Conservation (phyloP, 768 basidiomycete species). For the Boletus rubroflammeus region DNA sequence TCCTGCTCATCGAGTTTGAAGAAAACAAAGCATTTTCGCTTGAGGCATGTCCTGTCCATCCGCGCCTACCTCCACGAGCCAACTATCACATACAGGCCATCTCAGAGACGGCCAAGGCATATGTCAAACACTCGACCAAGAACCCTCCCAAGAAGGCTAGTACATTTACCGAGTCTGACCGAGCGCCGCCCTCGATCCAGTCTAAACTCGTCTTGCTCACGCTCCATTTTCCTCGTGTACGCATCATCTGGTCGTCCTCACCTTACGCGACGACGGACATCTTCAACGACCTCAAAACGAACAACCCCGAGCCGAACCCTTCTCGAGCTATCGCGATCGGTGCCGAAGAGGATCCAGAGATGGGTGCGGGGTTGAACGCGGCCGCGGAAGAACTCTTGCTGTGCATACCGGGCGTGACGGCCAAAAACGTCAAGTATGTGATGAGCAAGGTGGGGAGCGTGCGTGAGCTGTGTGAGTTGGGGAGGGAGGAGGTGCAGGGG, state of each 20-base stretch:
- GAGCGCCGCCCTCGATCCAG: conserved; percentile 61
- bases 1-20: conserved; percentile 95
- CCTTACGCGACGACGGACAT: conserved; percentile 90
- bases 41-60: conserved; percentile 50
- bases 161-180: conserved; percentile 22
- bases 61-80: background rate
- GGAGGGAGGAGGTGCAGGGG: conserved; percentile 57
- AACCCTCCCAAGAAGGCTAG: conserved; percentile 47
- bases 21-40: conserved; percentile 94
- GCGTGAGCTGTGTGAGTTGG: conserved; percentile 67
- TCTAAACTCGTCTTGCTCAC: conserved; percentile 90
- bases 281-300: conserved; percentile 85
- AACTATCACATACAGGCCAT: conserved; percentile 42
- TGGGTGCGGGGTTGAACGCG: conserved; percentile 64
- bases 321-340: conserved; percentile 74
- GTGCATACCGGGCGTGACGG: conserved; percentile 77
- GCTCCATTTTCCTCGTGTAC: conserved; percentile 84
- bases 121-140: conserved; percentile 58
- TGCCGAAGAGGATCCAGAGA: conserved; percentile 68
- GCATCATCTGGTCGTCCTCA: conserved; percentile 97
- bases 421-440: conserved; percentile 82
- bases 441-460: conserved; percentile 79
- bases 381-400: conserved; percentile 82
- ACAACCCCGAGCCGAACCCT: conserved; percentile 78
- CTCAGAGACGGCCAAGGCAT: conserved; percentile 59